Evolutionary conservation across 2,329 filamentous ascomycete species (phyloP), one percentile per base, ranked within the genome.

Genomic region (Tolypocladium album): DNA sequence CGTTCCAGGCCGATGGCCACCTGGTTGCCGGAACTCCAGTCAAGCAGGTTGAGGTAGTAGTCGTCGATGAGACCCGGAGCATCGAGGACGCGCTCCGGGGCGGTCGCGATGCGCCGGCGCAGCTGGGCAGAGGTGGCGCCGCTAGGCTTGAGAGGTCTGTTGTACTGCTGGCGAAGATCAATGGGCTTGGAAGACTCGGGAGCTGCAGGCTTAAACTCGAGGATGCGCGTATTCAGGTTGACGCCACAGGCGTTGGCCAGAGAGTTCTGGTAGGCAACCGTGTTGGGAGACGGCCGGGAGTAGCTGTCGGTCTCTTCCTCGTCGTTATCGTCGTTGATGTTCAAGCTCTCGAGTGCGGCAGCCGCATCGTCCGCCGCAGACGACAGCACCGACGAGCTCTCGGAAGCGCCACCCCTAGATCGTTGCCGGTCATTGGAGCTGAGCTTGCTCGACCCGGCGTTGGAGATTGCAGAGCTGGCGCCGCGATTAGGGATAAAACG

Each of bases 121-220:
- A 92, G 92, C 74, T 97, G 92, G 39, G 92, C 90, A 56, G 90
- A 88, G 69, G 83, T 82, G 31, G 88, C 80, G 63, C 80, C 87
- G 63, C 87, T 82, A 24, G 89, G 80, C 82, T 91, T 97, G 64
- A 99, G 82, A 42, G 94, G 94, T 63, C 94, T 88, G 82, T 97
- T 99, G 84, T 99, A 99, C 74, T 99, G 94, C 63, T 94, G 90
- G 61, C 94, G 89, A 63, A 99, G 87, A 73, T 99, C 94, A 71
- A 99, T 96, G 42, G 94, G 94, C 82, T 96, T 97, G 40, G 92
- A 96, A 8, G 94, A 97, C 79, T 97, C 94, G 4, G 94, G 94
- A n/a, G 94, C 85, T 2, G 93, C 92, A 59, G 94, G 94, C 86
- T 99, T 99, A 83, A 97, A 99, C 62, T 94, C 90, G 58, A 99